Conservation (phyloP, 2,329 filamentous ascomycete genomes). For the Lachnellula arida region DNA sequence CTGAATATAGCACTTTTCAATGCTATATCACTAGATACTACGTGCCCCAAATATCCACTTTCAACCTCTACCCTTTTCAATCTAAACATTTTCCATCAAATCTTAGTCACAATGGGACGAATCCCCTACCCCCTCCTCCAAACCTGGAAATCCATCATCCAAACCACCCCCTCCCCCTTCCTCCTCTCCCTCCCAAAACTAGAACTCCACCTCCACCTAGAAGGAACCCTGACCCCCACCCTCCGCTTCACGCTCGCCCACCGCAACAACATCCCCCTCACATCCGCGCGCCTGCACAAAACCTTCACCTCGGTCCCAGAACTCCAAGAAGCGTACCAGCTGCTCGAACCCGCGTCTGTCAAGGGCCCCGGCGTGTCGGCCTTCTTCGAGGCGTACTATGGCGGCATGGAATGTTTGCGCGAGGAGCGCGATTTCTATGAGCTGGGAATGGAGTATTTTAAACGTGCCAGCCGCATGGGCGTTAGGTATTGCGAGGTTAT, state of each 20-base stretch:
- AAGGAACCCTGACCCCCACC: constrained; percentile 63
- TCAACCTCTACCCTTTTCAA: too few relatives aligned
- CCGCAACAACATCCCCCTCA: constrained; percentile 57
- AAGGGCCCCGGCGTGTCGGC: constrained; percentile 5
- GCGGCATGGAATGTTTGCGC: constrained; percentile 63
- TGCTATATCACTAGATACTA: too few relatives aligned
- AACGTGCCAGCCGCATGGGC: constrained; percentile 53
- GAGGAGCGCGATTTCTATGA: constrained; percentile 61
- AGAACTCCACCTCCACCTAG: constrained; percentile 74
- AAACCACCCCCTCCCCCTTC: constrained; percentile 34
- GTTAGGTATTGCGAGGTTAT: constrained; percentile 69
- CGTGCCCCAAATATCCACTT: too few relatives aligned
- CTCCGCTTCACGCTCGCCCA: constrained; percentile 63
- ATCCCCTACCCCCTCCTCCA: background rate
- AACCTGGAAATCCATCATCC: background rate
- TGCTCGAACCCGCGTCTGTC: constrained; percentile 50
- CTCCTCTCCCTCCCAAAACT: constrained; percentile 65
- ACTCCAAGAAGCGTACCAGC: constrained; percentile 39
- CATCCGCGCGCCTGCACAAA: constrained; percentile 52
- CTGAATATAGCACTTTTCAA: too few relatives aligned
- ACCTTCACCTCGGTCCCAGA: constrained; percentile 40
- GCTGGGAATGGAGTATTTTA: constrained; percentile 65
- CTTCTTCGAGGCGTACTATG: constrained; percentile 71
- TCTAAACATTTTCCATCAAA: too few relatives aligned
- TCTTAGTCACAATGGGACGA: background rate